A percentile compares a stretch with the other conserved stretches of the same genome.
These are phyloP conservation scores for Thermochaetoides dissita DNA, from an alignment of 2,329 filamentous ascomycete species.

Conservation along the genomic window DNA sequence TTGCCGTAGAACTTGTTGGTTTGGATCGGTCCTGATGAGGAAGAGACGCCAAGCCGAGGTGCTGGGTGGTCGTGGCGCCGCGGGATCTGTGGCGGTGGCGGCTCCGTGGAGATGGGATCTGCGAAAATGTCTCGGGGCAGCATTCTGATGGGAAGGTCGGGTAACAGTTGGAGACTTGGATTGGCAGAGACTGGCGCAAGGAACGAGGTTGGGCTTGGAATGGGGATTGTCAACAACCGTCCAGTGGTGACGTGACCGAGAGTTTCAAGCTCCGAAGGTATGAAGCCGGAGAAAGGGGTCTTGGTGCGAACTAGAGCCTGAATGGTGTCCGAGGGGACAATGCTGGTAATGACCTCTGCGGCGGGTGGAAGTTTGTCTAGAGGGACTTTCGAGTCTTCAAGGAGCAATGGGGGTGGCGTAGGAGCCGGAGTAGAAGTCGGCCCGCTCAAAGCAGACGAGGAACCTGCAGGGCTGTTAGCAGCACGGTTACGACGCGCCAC, in stretches of 20 bases:
- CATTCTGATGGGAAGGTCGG: slow-evolving; percentile 16
- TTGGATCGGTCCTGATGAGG: slow-evolving; percentile 35
- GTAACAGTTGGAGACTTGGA: slow-evolving; percentile 2
- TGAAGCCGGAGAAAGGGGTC: slow-evolving; percentile 21
- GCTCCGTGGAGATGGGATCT: slow-evolving; percentile 36
- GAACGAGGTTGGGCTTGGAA: slow-evolving; percentile 24
- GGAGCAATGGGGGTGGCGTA: neutral
- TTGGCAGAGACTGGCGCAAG: slow-evolving; percentile 14
- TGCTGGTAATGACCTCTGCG: slow-evolving; percentile 18
- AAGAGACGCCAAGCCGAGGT: slow-evolving; percentile 34
- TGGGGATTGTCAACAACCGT: slow-evolving; percentile 18
- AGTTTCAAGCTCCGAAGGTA: slow-evolving; percentile 21
- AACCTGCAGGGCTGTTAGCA: slow-evolving; percentile 7
- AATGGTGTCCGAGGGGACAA: slow-evolving; percentile 18
- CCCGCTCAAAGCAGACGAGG: neutral
- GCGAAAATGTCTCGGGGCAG: slow-evolving; percentile 38
- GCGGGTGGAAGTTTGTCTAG: neutral
- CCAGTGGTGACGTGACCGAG: slow-evolving; percentile 12
- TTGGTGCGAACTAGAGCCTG: slow-evolving; percentile 21
- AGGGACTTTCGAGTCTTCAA: neutral
- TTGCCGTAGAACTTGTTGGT: slow-evolving; percentile 79
- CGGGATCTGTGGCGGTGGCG: slow-evolving; percentile 34
- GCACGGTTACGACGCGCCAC: slow-evolving; percentile 1
- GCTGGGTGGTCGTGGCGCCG: slow-evolving; percentile 44
- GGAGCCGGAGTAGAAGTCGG: too few species aligned